A percentile compares a stretch with the other conserved stretches of the same genome.
Conservation (phyloP, 108 stramenopile genomes). For the Skeletonema tropicum region DNA sequence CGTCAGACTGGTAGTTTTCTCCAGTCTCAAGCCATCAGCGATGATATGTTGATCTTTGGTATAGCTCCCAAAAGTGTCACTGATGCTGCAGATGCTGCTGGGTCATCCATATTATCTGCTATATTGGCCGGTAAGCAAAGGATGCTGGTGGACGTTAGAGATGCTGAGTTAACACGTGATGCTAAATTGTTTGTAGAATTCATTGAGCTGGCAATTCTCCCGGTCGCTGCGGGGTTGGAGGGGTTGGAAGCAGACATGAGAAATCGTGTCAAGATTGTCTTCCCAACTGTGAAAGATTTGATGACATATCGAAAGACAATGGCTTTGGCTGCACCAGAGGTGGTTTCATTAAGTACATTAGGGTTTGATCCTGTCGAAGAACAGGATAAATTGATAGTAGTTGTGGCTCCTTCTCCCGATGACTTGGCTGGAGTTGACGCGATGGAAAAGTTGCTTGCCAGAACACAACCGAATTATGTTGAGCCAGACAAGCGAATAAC, state of each 20-base stretch:
- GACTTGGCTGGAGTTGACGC: constrained; percentile 72
- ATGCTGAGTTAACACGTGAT: constrained; percentile 84
- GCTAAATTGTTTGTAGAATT: constrained; percentile 83
- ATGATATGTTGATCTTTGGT: constrained; percentile 83
- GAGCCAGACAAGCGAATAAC: constrained; percentile 46
- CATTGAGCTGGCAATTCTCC: constrained; percentile 83
- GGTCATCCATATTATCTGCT: constrained; percentile 79
- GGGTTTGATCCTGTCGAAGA: constrained; percentile 87
- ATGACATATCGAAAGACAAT: constrained; percentile 77
- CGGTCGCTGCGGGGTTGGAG: constrained; percentile 88
- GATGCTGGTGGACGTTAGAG: constrained; percentile 92
- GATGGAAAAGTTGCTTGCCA: constrained; percentile 69
- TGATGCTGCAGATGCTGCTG: constrained; percentile 89
- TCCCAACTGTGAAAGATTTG: constrained; percentile 88
- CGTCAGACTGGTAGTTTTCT: constrained; percentile 14
- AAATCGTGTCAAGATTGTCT: constrained; percentile 90
- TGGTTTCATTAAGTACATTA: constrained; percentile 82
- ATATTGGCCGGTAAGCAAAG: constrained; percentile 86
- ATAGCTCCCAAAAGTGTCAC: constrained; percentile 83
- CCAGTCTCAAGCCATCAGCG: constrained; percentile 42
- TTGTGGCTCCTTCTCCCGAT: constrained; percentile 86
- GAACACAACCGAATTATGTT: constrained; percentile 46
- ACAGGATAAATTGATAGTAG: constrained; percentile 80
- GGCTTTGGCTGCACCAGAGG: constrained; percentile 88
- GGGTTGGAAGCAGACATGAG: constrained; percentile 62